These are phyloP conservation scores for Solanum neorickii DNA, from an alignment of 257 asterid species.

Conservation along the genomic window DNA sequence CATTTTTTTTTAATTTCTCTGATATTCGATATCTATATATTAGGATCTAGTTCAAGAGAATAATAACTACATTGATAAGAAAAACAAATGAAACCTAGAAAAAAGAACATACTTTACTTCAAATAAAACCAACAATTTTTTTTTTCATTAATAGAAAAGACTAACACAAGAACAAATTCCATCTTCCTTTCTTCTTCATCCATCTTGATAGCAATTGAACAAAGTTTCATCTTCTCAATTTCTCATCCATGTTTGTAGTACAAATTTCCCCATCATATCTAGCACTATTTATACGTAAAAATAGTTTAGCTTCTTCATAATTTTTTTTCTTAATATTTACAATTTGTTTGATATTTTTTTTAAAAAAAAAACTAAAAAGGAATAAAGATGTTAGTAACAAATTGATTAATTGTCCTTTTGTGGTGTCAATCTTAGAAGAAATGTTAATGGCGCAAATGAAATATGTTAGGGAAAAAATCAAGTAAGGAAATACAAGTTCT, in stretches of 20 bases:
- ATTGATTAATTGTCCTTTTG: not conserved
- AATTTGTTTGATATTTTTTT: not conserved
- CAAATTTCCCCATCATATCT: not conserved
- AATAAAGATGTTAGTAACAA: not conserved
- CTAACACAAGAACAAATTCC: not conserved
- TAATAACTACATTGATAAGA: too few relatives aligned
- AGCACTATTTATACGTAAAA: not conserved
- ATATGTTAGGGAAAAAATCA: too few relatives aligned
- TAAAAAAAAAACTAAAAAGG: not conserved
- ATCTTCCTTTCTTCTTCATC: not conserved
- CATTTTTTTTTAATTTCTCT: too few relatives aligned
- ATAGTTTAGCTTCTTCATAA: not conserved
- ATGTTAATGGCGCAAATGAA: not conserved
- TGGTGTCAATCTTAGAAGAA: not conserved
- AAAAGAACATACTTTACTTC: too few relatives aligned
- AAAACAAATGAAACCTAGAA: too few relatives aligned
- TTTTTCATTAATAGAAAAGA: not conserved
- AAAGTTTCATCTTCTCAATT: not conserved
- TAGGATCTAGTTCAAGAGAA: too few relatives aligned
- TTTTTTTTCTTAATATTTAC: not conserved
- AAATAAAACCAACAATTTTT: too few relatives aligned
- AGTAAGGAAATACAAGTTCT: too few relatives aligned
- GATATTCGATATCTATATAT: too few relatives aligned
- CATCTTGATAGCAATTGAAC: too few relatives aligned
- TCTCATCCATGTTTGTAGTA: not conserved